Conservation (phyloP, 768 basidiomycete genomes). For the Rhodotorula babjevae region DNA sequence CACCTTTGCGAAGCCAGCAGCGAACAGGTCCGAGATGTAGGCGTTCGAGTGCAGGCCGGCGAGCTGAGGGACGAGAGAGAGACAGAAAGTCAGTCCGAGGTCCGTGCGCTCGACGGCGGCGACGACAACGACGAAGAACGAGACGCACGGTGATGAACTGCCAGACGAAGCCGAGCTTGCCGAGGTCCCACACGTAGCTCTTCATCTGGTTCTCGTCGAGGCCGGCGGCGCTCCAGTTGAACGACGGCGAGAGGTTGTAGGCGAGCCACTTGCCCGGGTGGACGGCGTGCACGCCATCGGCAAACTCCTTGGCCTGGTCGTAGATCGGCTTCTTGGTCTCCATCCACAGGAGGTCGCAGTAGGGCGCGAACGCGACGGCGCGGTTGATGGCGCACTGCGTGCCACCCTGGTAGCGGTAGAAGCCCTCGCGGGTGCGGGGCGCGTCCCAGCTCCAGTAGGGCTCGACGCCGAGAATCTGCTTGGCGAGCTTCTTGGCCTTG, state of each 20-base stretch:
- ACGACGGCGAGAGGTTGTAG: conserved; percentile 59
- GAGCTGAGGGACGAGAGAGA: conserved; percentile 56
- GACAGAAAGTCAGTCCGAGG: conserved; percentile 19
- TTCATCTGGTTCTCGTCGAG: conserved; percentile 79
- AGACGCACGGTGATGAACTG: conserved; percentile 88
- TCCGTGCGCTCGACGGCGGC: neutral
- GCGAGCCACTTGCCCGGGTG: conserved; percentile 90
- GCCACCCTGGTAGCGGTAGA: conserved; percentile 94
- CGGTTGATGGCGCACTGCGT: conserved; percentile 91
- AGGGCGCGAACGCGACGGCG: conserved; percentile 85
- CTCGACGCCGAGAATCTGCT: conserved; percentile 38
- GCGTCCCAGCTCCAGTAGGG: conserved; percentile 89
- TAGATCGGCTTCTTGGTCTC: conserved; percentile 94
- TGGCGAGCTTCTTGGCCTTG: conserved; percentile 66
- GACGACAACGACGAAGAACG: conserved; percentile 2
- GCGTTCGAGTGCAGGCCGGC: conserved; percentile 96
- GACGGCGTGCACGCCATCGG: conserved; percentile 67
- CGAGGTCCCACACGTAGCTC: conserved; percentile 83
- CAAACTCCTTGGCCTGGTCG: conserved; percentile 85
- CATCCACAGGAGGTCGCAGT: conserved; percentile 91
- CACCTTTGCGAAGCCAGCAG: conserved; percentile 57
- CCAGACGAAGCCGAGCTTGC: conserved; percentile 95
- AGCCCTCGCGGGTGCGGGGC: conserved; percentile 90
- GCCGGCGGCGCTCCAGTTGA: conserved; percentile 69
- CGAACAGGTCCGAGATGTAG: conserved; percentile 91